Evolutionary conservation across 208 protist genomes (phyloP).

Genomic region (Acanthamoeba royreba): DNA sequence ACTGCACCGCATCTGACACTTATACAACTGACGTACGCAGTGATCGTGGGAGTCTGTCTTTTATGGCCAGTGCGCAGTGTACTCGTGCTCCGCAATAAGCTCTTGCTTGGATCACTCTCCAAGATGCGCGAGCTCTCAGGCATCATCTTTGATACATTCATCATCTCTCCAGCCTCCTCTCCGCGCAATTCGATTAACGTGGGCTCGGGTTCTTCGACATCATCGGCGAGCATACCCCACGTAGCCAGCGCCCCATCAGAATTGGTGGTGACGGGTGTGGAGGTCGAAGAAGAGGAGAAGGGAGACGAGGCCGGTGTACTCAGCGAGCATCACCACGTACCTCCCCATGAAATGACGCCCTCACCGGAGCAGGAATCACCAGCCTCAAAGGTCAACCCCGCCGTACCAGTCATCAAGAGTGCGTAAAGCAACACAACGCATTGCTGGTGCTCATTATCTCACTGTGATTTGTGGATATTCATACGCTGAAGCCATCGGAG

Average conservation of each 20-base stretch:
- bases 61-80: background rate
- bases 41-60: background rate
- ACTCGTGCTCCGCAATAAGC: background rate
- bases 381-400: background rate
- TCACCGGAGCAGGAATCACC: background rate
- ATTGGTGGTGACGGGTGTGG: background rate
- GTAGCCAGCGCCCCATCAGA: background rate
- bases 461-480: background rate
- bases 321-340: background rate
- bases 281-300: background rate
- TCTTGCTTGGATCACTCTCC: background rate
- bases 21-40: too few species aligned
- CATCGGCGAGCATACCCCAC: background rate
- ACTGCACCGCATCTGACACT: too few species aligned
- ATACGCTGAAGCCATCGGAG: background rate
- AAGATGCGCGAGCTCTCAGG: background rate
- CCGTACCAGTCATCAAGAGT: background rate
- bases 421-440: background rate
- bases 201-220: background rate
- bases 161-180: background rate
- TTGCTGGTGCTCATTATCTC: background rate
- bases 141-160: constrained; percentile 6
- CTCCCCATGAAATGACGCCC: background rate
- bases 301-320: background rate
- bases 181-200: background rate